Base-by-base conservation (phyloP, 495 filamentous ascomycete genomes). In the Podospora bellae-mahoneyi region DNA sequence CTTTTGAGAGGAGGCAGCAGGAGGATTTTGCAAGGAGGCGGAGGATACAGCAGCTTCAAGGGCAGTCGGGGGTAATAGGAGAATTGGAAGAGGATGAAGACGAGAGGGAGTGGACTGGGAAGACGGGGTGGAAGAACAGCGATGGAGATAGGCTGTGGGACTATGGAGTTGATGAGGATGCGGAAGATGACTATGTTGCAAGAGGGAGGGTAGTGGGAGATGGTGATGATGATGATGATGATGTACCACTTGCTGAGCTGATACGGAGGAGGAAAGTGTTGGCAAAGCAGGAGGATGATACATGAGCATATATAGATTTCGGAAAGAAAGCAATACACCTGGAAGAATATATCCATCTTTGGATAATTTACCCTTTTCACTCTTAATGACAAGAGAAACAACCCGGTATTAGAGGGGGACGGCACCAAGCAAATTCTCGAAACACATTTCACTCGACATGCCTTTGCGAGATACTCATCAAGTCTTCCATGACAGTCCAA, bases 81-180 rank as follows among this genome's bases (percentile, higher is more conserved):
- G 76, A 81, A 78, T 71, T 80, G 48, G 81, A 79, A 73, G 79
- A 85, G 73, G 68, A 80, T 3, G 76, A 80, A n/a, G 75, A 83
- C 10, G 86, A 83, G 0, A 72, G 66, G 3, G 74, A 71, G 26
- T 71, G 62, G 10, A 66, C 71, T 4, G 75, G 70, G 23, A 70
- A 64, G 10, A 67, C 72, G 55, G 84, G 79, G 6, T 98, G 95
- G 95, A 86, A 82, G 5, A 94, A 97, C 70, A 84, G 88, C 0
- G 94, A 97, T 56, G 95, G 95, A 4, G 93, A 97, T 71, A 82
- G 88, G 9, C 81, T 98, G 44, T 83, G 88, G 57, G 95, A 99
- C 74, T 99, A 93, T 76, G 95, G 95, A 2, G 92, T 97, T 0
- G 93, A 97, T 71, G 91, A 92, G 71, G 91, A 93, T 9, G 86